Base-by-base conservation (phyloP, 2,329 filamentous ascomycete genomes). In the Pseudocercospora fijiensis region DNA sequence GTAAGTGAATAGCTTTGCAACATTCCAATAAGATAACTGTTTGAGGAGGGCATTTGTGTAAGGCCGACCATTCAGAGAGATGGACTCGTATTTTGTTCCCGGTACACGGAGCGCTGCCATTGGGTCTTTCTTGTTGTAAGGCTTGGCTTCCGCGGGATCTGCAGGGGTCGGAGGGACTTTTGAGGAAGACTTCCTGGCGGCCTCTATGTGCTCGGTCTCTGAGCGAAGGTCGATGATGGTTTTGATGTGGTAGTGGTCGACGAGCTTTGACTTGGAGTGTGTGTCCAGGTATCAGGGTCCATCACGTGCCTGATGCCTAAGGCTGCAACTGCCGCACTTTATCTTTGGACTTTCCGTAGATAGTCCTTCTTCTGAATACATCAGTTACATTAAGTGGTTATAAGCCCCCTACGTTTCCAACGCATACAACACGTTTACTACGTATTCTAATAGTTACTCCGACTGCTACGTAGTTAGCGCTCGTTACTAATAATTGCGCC, bases 221-320 rank as follows among this genome's bases (percentile, higher is more conserved):
- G 91, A 91, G 61, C 92, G 85, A 10, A 96, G 80, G 78, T 96
- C 92, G 64, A 96, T 84, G 45, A 96, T 85, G 2, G 87, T 91
- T 68, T 83, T 85, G 67, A 96, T 85, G 22, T 84, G 82, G 69
- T 88, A 83, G 30, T 86, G 82, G 7, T 86, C 77, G 9, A 80
- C 76, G 10, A 96, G 81, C 30, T 80, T 78, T 33, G 80, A n/a
- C n/a, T n/a, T n/a, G n/a, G n/a, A n/a, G n/a, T n/a, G n/a, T n/a
- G n/a, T n/a, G n/a, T n/a, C n/a, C n/a, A n/a, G n/a, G n/a, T n/a
- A n/a, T n/a, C n/a, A n/a, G n/a, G n/a, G n/a, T n/a, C n/a, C n/a
- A n/a, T n/a, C n/a, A n/a, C n/a, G n/a, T n/a, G n/a, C n/a, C n/a
- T n/a, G n/a, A n/a, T n/a, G n/a, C n/a, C n/a, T n/a, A n/a, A n/a